Evolutionary conservation across 1,284 basidiomycete genomes (phyloP), one percentile per base, ranked within the genome.

Genomic region (Volvariella surrecta): DNA sequence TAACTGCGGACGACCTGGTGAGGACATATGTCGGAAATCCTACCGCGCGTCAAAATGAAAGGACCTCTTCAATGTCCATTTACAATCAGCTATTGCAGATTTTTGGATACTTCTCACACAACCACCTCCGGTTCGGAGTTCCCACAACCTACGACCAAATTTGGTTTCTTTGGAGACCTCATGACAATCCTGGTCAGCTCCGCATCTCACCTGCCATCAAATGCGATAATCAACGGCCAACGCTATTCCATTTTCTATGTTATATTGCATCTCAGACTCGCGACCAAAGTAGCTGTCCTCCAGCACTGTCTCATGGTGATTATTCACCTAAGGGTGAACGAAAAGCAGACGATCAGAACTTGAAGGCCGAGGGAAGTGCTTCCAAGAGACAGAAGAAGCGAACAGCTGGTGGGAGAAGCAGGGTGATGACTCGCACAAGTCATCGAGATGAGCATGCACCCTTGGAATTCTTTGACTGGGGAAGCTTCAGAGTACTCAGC

Each of bases 181-280:
- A 4, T 37, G 34, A 37, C 4, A 16, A 19, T 15, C 34, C 34
- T n/a, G n/a, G 18, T 37, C n/a, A 16, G 34, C 34, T 37, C 34
- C 18, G 18, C 18, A 19, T 37, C 15, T 37, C 34, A 16, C 34
- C 34, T n/a, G 34, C 34, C n/a, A 37, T 37, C n/a, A 4, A 37
- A 37, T 37, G 34, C 9, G n/a, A 37, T 19, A n/a, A n/a, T n/a
- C n/a, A 37, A 19, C 34, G 15, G 34, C 34, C 34, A 37, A 37
- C 34, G 18, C 18, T 37, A n/a, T 19, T 37, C 15, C 34, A 37
- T 7, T 37, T 6, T 37, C 18, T 37, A 7, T 4, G 6, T n/a
- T n/a, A 37, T n/a, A 6, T 37, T n/a, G 9, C 34, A 4, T n/a
- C 6, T 37, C 34, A 7, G 34, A n/a, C 18, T 37, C 18, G 34